phyloP scores from a whole-genome alignment of 2,329 filamentous ascomycete genomes.

The Elsinoe batatas region DNA sequence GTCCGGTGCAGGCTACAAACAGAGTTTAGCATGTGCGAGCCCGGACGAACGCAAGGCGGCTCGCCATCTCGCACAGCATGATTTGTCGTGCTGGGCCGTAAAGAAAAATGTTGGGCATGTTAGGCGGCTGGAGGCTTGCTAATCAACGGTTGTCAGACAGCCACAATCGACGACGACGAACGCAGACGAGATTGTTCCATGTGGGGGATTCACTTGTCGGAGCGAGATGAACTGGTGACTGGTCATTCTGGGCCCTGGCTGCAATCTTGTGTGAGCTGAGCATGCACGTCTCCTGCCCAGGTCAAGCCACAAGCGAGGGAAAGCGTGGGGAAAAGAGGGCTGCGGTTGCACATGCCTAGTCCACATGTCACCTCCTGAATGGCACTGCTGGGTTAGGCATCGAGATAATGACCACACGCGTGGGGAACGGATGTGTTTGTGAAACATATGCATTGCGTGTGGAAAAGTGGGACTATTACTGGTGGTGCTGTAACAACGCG shows the following conservation, averaged over 20 bases:
- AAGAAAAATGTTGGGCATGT: constrained; percentile 1
- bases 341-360: not conserved
- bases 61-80: not conserved
- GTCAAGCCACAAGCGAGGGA: constrained; percentile 6
- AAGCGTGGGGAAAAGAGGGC: constrained; percentile 2
- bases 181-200: not conserved
- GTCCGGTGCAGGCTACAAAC: not conserved
- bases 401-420: not conserved
- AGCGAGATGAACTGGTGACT: not conserved
- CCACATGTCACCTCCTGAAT: constrained; percentile 1
- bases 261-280: not conserved
- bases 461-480: constrained; percentile 13
- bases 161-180: not conserved
- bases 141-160: constrained; percentile 1
- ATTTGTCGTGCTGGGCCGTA: too few relatives aligned
- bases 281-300: not conserved
- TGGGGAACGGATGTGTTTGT: not conserved
- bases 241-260: not conserved
- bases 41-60: constrained; percentile 9
- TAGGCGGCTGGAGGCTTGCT: not conserved
- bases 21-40: not conserved
- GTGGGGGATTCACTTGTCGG: not conserved
- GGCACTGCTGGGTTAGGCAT: not conserved
- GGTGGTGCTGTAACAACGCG: not conserved
- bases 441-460: constrained; percentile 8